phyloP scores from a whole-genome alignment of 306 rosid species.

The Mucuna pruriens region DNA sequence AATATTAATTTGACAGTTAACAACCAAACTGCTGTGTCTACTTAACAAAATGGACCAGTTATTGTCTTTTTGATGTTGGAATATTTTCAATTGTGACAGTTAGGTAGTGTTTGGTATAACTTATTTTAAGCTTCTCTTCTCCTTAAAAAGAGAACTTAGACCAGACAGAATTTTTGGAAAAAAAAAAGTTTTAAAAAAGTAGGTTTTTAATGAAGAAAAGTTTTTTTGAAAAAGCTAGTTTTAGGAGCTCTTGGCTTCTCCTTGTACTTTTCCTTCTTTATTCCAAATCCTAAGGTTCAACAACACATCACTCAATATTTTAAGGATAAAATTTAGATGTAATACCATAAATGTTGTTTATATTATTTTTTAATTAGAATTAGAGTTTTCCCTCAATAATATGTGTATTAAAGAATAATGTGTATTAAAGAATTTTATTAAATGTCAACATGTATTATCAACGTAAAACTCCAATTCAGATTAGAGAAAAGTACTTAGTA shows the following conservation, averaged over 20 bases:
- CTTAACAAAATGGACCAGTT: background rate
- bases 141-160: background rate
- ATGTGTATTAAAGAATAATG: no score
- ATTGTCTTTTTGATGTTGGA: background rate
- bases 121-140: background rate
- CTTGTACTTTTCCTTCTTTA: background rate
- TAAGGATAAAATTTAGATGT: no score
- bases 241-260: background rate
- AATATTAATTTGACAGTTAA: background rate
- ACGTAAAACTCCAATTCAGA: no score
- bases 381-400: no score
- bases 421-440: no score
- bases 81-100: background rate
- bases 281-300: background rate
- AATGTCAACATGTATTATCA: no score
- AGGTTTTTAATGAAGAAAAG: background rate
- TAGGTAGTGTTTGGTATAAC: background rate
- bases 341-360: no score
- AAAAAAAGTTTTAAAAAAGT: background rate
- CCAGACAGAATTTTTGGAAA: background rate
- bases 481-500: no score
- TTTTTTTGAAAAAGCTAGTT: background rate
- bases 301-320: background rate
- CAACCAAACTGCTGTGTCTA: background rate
- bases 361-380: no score